phyloP scores from a whole-genome alignment of 768 basidiomycete genomes.

The Leccinum disarticulatum region DNA sequence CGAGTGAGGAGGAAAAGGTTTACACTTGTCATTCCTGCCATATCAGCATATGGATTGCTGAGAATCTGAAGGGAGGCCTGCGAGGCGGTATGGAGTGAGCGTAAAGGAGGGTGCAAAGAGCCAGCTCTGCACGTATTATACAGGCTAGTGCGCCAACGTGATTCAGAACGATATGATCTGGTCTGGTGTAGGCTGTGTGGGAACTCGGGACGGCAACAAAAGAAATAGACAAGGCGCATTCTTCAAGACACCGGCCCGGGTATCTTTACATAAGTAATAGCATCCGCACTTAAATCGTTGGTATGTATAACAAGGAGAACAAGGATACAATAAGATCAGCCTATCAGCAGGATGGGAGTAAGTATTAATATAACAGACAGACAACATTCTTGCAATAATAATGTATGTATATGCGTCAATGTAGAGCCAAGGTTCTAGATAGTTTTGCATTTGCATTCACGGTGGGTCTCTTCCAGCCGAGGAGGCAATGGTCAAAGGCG shows the following conservation, averaged over 20 bases:
- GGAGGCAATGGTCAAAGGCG: constrained; percentile 21
- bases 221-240: not conserved
- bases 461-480: constrained; percentile 8
- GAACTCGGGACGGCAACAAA: constrained; percentile 4
- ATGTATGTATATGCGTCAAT: constrained; percentile 22
- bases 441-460: constrained; percentile 14
- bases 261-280: not conserved
- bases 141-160: constrained; percentile 10
- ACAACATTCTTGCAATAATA: constrained; percentile 21
- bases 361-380: constrained; percentile 21
- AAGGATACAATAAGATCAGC: constrained; percentile 22
- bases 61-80: constrained; percentile 20
- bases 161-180: not conserved
- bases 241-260: not conserved
- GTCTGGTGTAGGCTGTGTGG: constrained; percentile 19
- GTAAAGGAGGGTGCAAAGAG: constrained; percentile 22
- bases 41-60: constrained; percentile 29
- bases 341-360: constrained; percentile 14
- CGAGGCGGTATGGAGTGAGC: constrained; percentile 31
- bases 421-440: not conserved
- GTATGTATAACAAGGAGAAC: constrained; percentile 11
- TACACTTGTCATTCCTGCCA: constrained; percentile 40
- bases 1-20: constrained; percentile 49
- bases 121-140: constrained; percentile 27
- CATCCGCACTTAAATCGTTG: not conserved